Evolutionary conservation across 2,329 filamentous ascomycete species (phyloP), one percentile per base, ranked within the genome.

Genomic region (Microsporum ferrugineum): DNA sequence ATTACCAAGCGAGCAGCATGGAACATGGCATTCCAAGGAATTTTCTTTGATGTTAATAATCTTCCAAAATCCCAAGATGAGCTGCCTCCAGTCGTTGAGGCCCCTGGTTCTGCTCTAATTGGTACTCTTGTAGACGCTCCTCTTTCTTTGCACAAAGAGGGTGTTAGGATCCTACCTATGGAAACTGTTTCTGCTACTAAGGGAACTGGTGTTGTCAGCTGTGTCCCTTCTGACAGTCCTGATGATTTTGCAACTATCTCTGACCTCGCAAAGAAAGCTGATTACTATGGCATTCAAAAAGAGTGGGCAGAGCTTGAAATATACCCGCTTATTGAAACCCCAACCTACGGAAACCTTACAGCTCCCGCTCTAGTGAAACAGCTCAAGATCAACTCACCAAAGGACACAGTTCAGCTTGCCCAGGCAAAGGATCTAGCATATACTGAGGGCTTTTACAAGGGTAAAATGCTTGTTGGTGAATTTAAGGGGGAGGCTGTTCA

Each of bases 371-470:
- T 99, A 62, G 88, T 95, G 60, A 89, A 96, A 79, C 85, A 94
- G 74, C 81, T 96, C 73, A 97, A 97, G 81, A 99, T 99, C 71
- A 87, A 89, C 66, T 97, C 92, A 10, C 92, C 94, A 64, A 99
- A 99, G 76, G 94, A 99, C 71, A 83, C 86, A 39, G 94, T 89
- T 72, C 88, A 91, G 75, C 84, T 99, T 55, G 88, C 88, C 53
- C 88, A 96, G 74, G 94, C 94, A 53, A 99, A 99, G 78, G 92
- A 97, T 67, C 79, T 95, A 66, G 91, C 94, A 0, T 99, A 99
- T 81, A 96, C 94, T 76, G 91, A 96, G 71, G 94, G 91, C 14
- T 97, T 89, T 79, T 99, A 99, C 79, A 91, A 96, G 77, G 94
- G 94, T 66, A 87, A 82, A 62, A 89, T 99, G 85, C 79, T 91